Percentiles rank a stretch among this genome's conserved stretches.
phyloP scores from a whole-genome alignment of 768 basidiomycete species.

The Butyriboletus loyo region DNA sequence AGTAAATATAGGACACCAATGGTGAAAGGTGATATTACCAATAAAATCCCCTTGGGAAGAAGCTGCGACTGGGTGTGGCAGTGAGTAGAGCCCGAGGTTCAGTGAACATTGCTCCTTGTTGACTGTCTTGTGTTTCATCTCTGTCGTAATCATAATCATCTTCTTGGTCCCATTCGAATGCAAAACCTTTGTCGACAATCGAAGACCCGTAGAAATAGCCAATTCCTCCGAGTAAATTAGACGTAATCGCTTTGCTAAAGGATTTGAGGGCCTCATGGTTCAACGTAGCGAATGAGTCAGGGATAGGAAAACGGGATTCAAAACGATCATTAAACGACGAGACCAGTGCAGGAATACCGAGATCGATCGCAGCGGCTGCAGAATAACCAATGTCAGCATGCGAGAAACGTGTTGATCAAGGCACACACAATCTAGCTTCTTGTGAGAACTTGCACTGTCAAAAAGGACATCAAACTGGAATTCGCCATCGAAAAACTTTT shows the following conservation, averaged over 20 bases:
- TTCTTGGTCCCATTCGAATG: constrained; percentile 88
- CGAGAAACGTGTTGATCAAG: not conserved
- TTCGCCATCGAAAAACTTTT: constrained; percentile 78
- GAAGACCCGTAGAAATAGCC: constrained; percentile 94
- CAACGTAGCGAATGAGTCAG: constrained; percentile 48
- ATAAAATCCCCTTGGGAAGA: constrained; percentile 97
- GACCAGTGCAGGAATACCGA: constrained; percentile 65
- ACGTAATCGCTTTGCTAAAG: constrained; percentile 87
- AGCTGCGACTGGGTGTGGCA: constrained; percentile 92
- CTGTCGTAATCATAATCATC: constrained; percentile 42
- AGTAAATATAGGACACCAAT: not conserved
- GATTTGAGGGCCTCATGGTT: constrained; percentile 49
- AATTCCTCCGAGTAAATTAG: constrained; percentile 88
- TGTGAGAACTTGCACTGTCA: constrained; percentile 68
- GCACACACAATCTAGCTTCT: constrained; percentile 60
- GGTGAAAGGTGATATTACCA: constrained; percentile 51
- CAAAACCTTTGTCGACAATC: constrained; percentile 80
- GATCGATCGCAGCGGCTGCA: constrained; percentile 61
- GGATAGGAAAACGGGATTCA: constrained; percentile 63
- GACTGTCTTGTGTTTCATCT: constrained; percentile 34
- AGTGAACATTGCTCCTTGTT: constrained; percentile 61
- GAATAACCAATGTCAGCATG: not conserved
- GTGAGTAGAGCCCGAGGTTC: constrained; percentile 78
- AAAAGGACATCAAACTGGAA: constrained; percentile 92
- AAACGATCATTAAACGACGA: constrained; percentile 66